phyloP scores from a whole-genome alignment of 345 rosid genomes.

The Theobroma cacao region DNA sequence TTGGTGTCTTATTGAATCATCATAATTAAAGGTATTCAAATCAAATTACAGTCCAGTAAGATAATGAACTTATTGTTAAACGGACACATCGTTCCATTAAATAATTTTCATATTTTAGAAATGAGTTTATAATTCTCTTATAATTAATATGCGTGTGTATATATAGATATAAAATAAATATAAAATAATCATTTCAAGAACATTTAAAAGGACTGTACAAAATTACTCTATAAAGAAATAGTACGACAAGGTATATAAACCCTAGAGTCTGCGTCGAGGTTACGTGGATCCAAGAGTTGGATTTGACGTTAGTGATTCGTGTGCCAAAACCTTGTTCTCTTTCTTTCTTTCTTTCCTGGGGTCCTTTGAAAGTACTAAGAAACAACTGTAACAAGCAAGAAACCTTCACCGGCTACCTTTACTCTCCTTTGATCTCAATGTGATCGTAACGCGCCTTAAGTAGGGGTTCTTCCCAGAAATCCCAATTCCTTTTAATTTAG shows the following conservation, averaged over 20 bases:
- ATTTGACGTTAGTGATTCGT: slow-evolving; percentile 35
- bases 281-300: slow-evolving; percentile 32
- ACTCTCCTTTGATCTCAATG: background rate
- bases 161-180: background rate
- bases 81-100: background rate
- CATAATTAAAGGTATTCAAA: background rate
- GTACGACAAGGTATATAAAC: slow-evolving; percentile 20
- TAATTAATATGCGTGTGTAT: no score
- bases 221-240: background rate
- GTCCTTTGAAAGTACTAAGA: background rate
- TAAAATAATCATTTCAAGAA: slow-evolving; percentile 10
- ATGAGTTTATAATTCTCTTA: no score
- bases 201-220: background rate
- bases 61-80: background rate
- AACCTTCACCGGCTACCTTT: background rate
- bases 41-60: background rate
- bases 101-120: background rate
- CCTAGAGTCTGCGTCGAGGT: slow-evolving; percentile 32
- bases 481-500: background rate
- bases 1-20: background rate
- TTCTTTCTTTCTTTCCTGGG: background rate
- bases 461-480: background rate
- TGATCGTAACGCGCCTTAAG: slow-evolving; percentile 11
- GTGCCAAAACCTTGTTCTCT: background rate
- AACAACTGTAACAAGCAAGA: slow-evolving; percentile 7